Evolutionary conservation across 805 yeast genomes (phyloP), one percentile per base, ranked within the genome.

Genomic region (Metschnikowia aberdeeniae): DNA sequence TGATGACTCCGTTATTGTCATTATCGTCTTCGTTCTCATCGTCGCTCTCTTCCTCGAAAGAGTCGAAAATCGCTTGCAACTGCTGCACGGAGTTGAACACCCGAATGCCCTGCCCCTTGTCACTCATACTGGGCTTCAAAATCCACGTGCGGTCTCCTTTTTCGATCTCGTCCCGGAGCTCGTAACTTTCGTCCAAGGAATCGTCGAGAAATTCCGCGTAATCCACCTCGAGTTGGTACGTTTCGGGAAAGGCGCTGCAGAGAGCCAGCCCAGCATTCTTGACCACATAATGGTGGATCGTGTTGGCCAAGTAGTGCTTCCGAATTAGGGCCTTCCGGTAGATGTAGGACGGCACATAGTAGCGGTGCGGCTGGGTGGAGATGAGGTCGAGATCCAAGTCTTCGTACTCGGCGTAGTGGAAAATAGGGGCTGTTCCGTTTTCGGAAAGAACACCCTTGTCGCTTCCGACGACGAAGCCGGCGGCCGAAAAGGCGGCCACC

Each of bases 181-280:
- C 99, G 70, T 86, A 90, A 32, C 86, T 82, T 57, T 93, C 99
- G 62, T 92, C 98, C 37, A 93, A 70, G 0, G 96, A 77, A 60
- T 93, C 99, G 56, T 93, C 98, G 41, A 93, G 68, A 56, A 93
- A 93, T 62, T 93, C 99, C 1, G 98, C 97, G 64, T 88, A 93
- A 57, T 92, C 98, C 19, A 93, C 78, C 59, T 93, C 98, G 28
- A 93, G 69, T 44, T 83, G 82, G 64, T 73, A 89, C 3, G 90
- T 76, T 43, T 80, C 86, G 0, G 97, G 92, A 49, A 80, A 82
- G 2, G 93, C 80, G 1, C 51, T 56, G 2, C 61, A 67, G 44
- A 93, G 69, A 1, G 81, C 67, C 1, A 90, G 81, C 0, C 67
- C 63, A 1, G 96, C 95, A 57, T 89, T 66, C 60, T 93, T 93